Evolutionary conservation across 1,284 basidiomycete species (phyloP).

Genomic region (Ustilago nuda): DNA sequence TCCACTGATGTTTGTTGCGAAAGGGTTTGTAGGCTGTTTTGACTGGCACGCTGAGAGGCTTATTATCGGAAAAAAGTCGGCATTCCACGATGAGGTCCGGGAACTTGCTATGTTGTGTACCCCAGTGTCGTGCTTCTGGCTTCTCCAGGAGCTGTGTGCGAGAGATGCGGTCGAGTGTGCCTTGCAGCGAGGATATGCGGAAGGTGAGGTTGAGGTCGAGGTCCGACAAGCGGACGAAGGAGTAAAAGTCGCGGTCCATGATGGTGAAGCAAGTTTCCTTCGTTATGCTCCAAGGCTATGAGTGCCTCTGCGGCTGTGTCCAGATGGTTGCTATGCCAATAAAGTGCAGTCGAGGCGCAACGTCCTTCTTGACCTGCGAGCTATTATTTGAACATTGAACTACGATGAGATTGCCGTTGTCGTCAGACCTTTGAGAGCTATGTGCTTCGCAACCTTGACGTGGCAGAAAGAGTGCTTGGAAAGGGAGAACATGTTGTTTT

Average conservation of each 20-base stretch:
- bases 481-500: too few relatives aligned
- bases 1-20: conserved; percentile 75
- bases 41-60: conserved; percentile 87
- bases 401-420: too few relatives aligned
- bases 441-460: too few relatives aligned
- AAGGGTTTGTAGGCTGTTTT: conserved; percentile 93
- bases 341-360: too few relatives aligned
- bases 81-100: conserved; percentile 93
- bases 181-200: conserved; percentile 59
- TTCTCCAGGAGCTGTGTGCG: conserved; percentile 44
- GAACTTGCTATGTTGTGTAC: conserved; percentile 71
- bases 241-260: conserved; percentile 66
- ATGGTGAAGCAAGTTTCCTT: not conserved
- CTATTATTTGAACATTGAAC: too few relatives aligned
- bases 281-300: not conserved
- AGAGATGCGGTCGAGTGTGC: conserved; percentile 43
- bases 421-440: too few relatives aligned
- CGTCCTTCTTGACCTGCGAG: too few relatives aligned
- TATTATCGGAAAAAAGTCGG: conserved; percentile 90
- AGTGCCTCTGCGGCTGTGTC: not conserved
- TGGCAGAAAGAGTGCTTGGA: too few relatives aligned
- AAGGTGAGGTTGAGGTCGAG: conserved; percentile 52
- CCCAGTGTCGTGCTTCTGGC: conserved; percentile 50
- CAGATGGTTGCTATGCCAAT: too few relatives aligned
- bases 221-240: conserved; percentile 62